Base-by-base conservation (phyloP, 345 rosid genomes). In the Eucalyptus erythrocorys region DNA sequence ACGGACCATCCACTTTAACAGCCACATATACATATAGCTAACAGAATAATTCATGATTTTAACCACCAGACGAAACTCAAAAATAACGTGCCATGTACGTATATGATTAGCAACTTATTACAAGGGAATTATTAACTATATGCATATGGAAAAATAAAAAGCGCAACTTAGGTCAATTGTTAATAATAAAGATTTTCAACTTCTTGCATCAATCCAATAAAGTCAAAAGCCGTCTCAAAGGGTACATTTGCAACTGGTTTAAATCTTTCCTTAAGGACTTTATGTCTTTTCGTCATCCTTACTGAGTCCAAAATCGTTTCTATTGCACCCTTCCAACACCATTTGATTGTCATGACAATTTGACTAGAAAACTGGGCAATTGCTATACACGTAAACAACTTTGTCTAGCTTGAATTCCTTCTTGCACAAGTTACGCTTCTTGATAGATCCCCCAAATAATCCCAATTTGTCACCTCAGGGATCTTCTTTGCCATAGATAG, bases 341-440 rank as follows among this genome's bases (percentile, higher is more conserved):
- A 92, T 88, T 90, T 87, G 82, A 87, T 89, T 82, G 14, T 88
- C 86, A 22, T 88, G 86, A 87, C 93, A 90, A 17, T 91, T 86
- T 47, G 37, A 51, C 17, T 91, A 91, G 91, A 93, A 93, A 86
- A 92, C 80, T 50, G 91, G 90, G 24, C 86, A 42, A 43, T 32
- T 49, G 91, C 89, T 89, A 37, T 93, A 92, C 90, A 91, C 90
- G 85, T 53, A 90, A 13, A 91, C 49, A 17, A 87, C 87, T 4
- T 43, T 85, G 10, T 42, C 32, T 34, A 14, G 19, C 1, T 47
- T 16, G 27, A 92, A 64, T 81, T 66, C 84, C 88, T 89, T 91
- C 91, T 90, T 89, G 92, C 92, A 92, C 81, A 88, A 68, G 76
- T 48, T 61, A 87, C 93, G 90, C 61, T 34, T 55, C 45, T 90